Evolutionary conservation across 2,329 filamentous ascomycete genomes (phyloP).

Genomic region (Atkinsonella hypoxylon): DNA sequence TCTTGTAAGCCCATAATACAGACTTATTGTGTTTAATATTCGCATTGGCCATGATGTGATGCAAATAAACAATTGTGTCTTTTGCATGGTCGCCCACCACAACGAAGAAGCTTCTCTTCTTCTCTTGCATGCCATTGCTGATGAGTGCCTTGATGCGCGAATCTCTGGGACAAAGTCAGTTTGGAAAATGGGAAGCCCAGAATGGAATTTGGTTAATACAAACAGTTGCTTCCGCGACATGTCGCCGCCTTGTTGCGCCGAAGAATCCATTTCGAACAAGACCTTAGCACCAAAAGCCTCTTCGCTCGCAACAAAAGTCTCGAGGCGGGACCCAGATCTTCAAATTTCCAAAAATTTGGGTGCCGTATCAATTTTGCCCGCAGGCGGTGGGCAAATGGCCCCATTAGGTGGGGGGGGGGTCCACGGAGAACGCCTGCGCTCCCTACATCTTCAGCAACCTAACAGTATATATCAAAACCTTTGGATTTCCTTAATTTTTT

Average conservation of each 20-base stretch:
- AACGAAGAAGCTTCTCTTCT: constrained; percentile 97
- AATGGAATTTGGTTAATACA: constrained; percentile 12
- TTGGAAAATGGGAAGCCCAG: neutral
- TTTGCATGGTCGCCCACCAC: constrained; percentile 86
- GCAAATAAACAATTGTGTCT: constrained; percentile 87
- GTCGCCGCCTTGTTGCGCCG: constrained; percentile 18
- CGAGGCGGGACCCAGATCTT: neutral
- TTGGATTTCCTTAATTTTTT: neutral
- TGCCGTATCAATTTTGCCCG: constrained; percentile 22
- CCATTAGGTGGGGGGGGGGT: neutral
- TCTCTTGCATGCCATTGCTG: constrained; percentile 82
- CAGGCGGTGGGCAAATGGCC: constrained; percentile 22
- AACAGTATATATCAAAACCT: too few relatives aligned
- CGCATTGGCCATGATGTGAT: constrained; percentile 83
- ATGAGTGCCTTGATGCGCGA: constrained; percentile 85
- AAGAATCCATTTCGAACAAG: constrained; percentile 9
- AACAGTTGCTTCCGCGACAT: constrained; percentile 51
- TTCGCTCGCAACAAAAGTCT: neutral
- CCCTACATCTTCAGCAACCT: neutral
- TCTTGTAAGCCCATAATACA: constrained; percentile 97
- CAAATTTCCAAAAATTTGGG: constrained; percentile 29
- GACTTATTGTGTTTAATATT: constrained; percentile 86
- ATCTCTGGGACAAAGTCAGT: constrained; percentile 42
- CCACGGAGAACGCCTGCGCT: neutral
- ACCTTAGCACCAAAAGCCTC: constrained; percentile 5